These are phyloP conservation scores for Trichosporon asahii DNA, from an alignment of 1,284 basidiomycete species.

Conservation along the genomic window DNA sequence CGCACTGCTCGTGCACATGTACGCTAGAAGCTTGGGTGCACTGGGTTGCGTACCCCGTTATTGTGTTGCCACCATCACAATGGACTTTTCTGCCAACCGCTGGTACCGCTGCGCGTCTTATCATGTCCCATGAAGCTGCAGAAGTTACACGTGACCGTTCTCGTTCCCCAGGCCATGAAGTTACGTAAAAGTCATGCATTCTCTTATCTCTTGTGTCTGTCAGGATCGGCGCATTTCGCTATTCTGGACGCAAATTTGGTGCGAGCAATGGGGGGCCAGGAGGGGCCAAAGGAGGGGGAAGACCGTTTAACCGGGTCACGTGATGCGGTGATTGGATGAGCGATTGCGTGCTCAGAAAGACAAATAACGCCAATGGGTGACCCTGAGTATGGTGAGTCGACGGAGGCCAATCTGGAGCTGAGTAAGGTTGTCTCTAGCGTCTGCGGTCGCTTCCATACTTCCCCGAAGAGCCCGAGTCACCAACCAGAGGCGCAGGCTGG, in stretches of 20 bases:
- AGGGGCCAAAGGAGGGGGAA: not conserved
- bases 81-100: not conserved
- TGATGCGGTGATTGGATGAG: not conserved
- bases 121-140: not conserved
- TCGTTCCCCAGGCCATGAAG: not conserved
- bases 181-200: not conserved
- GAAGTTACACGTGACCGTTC: not conserved
- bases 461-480: not conserved
- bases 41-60: no score
- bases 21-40: not conserved
- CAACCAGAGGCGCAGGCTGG: not conserved
- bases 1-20: not conserved
- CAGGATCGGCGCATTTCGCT: not conserved
- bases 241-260: not conserved
- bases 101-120: not conserved
- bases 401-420: not conserved
- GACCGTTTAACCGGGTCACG: not conserved
- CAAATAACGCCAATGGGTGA: not conserved
- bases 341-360: constrained; percentile 1
- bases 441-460: not conserved
- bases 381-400: not conserved
- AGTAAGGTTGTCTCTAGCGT: not conserved
- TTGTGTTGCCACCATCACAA: no score
- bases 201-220: not conserved
- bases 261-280: not conserved